phyloP scores from a whole-genome alignment of 1,139 yeast genomes.

The Debaryomycetaceae sp. region DNA sequence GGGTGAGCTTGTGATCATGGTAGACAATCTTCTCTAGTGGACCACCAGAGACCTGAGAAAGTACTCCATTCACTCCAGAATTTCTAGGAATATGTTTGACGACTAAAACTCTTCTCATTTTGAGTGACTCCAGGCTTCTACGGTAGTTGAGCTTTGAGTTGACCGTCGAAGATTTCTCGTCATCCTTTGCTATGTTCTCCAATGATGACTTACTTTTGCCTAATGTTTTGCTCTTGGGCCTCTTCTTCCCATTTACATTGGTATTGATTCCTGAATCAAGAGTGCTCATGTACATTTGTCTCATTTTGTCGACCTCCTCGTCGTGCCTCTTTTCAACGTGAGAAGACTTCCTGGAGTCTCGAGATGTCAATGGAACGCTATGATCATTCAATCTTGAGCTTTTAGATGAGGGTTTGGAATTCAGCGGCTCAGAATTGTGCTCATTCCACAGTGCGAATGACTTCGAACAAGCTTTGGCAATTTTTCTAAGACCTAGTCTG shows the following conservation, averaged over 20 bases:
- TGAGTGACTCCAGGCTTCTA: background rate
- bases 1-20: conserved; percentile 12
- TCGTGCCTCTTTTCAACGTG: conserved; percentile 6
- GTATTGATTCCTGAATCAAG: background rate
- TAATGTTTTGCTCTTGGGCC: conserved; percentile 2
- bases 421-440: background rate
- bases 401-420: conserved; percentile 2
- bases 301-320: conserved; percentile 7
- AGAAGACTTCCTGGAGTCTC: conserved; percentile 2
- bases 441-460: conserved; percentile 14
- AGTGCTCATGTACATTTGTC: background rate
- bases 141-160: background rate
- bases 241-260: background rate
- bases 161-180: background rate
- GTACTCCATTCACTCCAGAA: conserved; percentile 46
- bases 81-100: conserved; percentile 14
- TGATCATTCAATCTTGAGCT: conserved; percentile 9
- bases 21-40: conserved; percentile 56
- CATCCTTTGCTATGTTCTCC: conserved; percentile 11
- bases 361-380: background rate
- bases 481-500: conserved; percentile 14
- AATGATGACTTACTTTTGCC: conserved; percentile 11
- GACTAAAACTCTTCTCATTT: conserved; percentile 12
- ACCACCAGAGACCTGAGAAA: conserved; percentile 69
- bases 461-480: conserved; percentile 19